Evolutionary conservation across 805 yeast genomes (phyloP).

Genomic region (Alloascoidea africana): DNA sequence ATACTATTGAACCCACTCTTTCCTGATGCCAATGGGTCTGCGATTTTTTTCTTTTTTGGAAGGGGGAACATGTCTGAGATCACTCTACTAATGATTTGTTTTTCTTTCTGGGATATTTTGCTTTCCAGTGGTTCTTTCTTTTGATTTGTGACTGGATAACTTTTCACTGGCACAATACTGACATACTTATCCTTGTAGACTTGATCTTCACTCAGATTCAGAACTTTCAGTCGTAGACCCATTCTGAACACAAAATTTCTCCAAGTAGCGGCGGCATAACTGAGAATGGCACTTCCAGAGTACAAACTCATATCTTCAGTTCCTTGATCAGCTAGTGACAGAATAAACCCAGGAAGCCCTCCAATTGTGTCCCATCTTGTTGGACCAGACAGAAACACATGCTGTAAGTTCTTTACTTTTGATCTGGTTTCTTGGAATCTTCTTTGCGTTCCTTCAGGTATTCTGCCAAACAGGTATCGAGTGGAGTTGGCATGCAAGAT

Average conservation of each 20-base stretch:
- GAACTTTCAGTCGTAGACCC: constrained; percentile 36
- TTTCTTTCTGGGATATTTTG: background rate
- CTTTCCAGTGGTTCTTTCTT: constrained; percentile 1
- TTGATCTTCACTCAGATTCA: constrained; percentile 10
- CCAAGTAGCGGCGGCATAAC: constrained; percentile 66
- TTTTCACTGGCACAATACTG: constrained; percentile 11
- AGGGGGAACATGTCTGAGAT: constrained; percentile 1
- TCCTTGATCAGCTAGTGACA: constrained; percentile 74
- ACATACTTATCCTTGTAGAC: constrained; percentile 17
- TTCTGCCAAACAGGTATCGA: constrained; percentile 57
- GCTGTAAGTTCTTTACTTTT: constrained; percentile 39
- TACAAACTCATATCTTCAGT: constrained; percentile 36
- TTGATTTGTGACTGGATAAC: constrained; percentile 3
- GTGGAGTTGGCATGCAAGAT: constrained; percentile 31
- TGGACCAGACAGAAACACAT: constrained; percentile 68
- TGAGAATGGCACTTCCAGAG: constrained; percentile 31
- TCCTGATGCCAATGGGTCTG: background rate
- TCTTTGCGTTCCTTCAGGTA: constrained; percentile 83
- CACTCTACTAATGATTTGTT: background rate
- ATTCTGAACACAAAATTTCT: constrained; percentile 73
- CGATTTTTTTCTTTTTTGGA: too few species aligned
- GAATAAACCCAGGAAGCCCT: constrained; percentile 83
- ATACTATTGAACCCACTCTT: background rate
- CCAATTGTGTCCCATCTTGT: constrained; percentile 65
- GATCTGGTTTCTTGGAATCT: constrained; percentile 44